These are phyloP conservation scores for Lophium mytilinum DNA, from an alignment of 495 filamentous ascomycete genomes.

Conservation along the genomic window DNA sequence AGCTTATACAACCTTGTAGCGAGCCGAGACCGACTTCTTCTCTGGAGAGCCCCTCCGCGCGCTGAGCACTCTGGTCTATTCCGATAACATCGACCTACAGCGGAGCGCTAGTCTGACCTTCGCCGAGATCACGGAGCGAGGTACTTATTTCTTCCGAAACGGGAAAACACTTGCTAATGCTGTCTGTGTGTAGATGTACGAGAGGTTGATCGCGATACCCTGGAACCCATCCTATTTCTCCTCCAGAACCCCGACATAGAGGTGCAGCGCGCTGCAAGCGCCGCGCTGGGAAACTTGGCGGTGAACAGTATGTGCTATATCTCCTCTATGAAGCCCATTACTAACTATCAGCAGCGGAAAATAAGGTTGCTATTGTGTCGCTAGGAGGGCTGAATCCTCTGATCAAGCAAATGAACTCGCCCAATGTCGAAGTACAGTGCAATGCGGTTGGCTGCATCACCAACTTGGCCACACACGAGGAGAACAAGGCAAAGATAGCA, in stretches of 20 bases:
- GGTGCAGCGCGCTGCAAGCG: conserved; percentile 93
- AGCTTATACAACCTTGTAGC: conserved; percentile 44
- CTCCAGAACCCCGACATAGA: conserved; percentile 93
- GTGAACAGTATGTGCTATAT: conserved; percentile 72
- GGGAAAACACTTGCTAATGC: conserved; percentile 2
- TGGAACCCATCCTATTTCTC: conserved; percentile 91
- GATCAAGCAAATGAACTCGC: conserved; percentile 96
- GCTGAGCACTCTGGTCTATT: conserved; percentile 91
- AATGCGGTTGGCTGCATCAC: conserved; percentile 99
- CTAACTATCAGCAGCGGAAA: conserved; percentile 69
- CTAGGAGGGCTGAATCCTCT: conserved; percentile 85
- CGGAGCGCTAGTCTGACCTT: conserved; percentile 96
- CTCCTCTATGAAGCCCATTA: conserved; percentile 8
- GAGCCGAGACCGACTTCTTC: conserved; percentile 96
- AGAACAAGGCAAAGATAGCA: conserved; percentile 98
- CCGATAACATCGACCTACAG: conserved; percentile 97
- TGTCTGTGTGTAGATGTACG: conserved; percentile 65
- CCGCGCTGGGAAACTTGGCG: conserved; percentile 89
- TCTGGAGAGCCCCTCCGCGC: conserved; percentile 91
- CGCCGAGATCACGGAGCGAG: conserved; percentile 97
- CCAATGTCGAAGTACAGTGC: conserved; percentile 98
- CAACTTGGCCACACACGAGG: conserved; percentile 94
- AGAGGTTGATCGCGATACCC: conserved; percentile 87
- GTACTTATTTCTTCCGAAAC: conserved; percentile 39
- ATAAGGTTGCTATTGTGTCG: conserved; percentile 91